phyloP scores from a whole-genome alignment of 208 protist genomes.

The Trichomonas vaginalis region DNA sequence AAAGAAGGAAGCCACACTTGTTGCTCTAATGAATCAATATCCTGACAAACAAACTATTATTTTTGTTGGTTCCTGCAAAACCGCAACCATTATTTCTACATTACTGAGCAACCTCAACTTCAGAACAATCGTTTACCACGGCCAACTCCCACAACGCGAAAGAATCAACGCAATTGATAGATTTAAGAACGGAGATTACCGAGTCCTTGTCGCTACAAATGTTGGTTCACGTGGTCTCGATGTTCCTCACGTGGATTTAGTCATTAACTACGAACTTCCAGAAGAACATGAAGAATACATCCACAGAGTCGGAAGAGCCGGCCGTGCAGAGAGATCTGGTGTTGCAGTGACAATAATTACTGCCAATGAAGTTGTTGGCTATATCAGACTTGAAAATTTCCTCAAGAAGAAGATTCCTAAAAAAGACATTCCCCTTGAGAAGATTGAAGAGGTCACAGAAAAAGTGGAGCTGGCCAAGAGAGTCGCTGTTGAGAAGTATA shows the following conservation, averaged over 20 bases:
- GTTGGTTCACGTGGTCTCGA: constrained; percentile 61
- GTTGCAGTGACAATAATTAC: neutral
- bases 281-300: constrained; percentile 42
- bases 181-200: constrained; percentile 46
- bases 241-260: constrained; percentile 46
- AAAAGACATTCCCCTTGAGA: neutral
- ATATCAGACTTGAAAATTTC: neutral
- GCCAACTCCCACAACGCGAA: constrained; percentile 24
- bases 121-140: neutral
- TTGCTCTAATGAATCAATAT: constrained; percentile 35
- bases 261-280: constrained; percentile 66
- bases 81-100: neutral
- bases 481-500: neutral
- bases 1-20: constrained; percentile 45
- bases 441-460: neutral
- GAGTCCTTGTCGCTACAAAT: constrained; percentile 63
- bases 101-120: neutral
- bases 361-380: neutral
- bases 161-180: constrained; percentile 48
- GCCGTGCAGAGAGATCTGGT: neutral
- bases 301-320: constrained; percentile 23
- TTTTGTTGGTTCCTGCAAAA: constrained; percentile 39
- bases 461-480: neutral
- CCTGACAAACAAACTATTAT: constrained; percentile 49
- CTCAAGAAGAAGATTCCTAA: neutral